phyloP scores from a whole-genome alignment of 2,329 filamentous ascomycete genomes.

The Pseudogymnoascus sp. region DNA sequence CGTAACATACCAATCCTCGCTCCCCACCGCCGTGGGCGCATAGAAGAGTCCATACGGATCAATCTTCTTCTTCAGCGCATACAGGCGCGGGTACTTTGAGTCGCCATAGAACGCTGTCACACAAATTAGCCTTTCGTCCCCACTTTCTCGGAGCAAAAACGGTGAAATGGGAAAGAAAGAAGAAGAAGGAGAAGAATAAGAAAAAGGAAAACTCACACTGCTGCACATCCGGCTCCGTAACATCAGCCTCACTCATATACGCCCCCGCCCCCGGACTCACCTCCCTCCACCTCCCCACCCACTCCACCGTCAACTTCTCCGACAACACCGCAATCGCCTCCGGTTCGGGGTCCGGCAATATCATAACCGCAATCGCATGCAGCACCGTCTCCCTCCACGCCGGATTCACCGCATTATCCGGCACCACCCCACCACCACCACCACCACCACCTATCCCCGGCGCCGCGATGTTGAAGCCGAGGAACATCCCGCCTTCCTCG shows the following conservation, averaged over 20 bases:
- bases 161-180: background rate
- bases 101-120: background rate
- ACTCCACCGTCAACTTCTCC: conserved; percentile 16
- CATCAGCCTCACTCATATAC: conserved; percentile 44
- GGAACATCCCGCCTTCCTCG: conserved; percentile 28
- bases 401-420: conserved; percentile 33
- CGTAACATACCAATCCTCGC: conserved; percentile 26
- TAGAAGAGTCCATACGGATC: conserved; percentile 37
- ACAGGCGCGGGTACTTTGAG: conserved; percentile 30
- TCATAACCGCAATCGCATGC: conserved; percentile 32
- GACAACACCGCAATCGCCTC: conserved; percentile 37
- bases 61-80: conserved; percentile 40
- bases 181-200: background rate
- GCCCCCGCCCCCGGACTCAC: conserved; percentile 27
- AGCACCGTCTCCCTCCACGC: conserved; percentile 18
- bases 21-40: conserved; percentile 16
- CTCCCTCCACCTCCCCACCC: conserved; percentile 14
- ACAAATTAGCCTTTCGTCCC: background rate
- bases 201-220: conserved; percentile 5
- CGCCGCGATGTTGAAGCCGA: conserved; percentile 22
- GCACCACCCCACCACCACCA: background rate
- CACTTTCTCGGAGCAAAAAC: too few relatives aligned
- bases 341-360: conserved; percentile 12
- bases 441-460: conserved; percentile 8
- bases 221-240: conserved; percentile 33